These are phyloP conservation scores for Dalbergia oliveri DNA, from an alignment of 306 rosid genomes.

Conservation along the genomic window DNA sequence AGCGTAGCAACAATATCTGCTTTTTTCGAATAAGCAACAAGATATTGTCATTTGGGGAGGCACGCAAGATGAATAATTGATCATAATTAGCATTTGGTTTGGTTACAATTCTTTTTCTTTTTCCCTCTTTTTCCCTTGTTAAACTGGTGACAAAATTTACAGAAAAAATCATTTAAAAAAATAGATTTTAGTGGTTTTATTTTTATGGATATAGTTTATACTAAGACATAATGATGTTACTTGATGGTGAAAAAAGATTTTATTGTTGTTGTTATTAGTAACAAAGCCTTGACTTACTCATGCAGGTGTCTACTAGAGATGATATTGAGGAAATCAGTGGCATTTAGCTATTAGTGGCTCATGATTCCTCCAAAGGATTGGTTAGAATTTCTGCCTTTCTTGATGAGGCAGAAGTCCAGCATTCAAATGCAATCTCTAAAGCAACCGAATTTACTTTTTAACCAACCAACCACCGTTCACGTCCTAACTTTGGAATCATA, in stretches of 20 bases:
- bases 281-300: background rate
- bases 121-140: background rate
- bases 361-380: slow-evolving; percentile 29
- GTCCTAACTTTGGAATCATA: slow-evolving; percentile 29
- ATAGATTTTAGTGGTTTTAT: too few species aligned
- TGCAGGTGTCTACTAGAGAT: background rate
- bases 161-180: background rate
- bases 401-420: slow-evolving; percentile 39
- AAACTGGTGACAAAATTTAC: background rate
- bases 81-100: background rate
- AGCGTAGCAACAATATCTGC: background rate
- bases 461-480: slow-evolving; percentile 35
- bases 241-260: too few species aligned
- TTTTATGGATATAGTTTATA: too few species aligned
- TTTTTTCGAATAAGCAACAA: background rate
- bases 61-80: background rate
- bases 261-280: too few species aligned
- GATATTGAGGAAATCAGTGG: slow-evolving; percentile 14
- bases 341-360: slow-evolving; percentile 13
- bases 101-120: slow-evolving; percentile 6
- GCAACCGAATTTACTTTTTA: slow-evolving; percentile 42
- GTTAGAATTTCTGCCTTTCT: slow-evolving; percentile 43
- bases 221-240: too few species aligned
- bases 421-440: slow-evolving; percentile 40
- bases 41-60: background rate